Conservation (phyloP, 1,284 basidiomycete species). For the Cutaneotrichosporon daszewskae region DNA sequence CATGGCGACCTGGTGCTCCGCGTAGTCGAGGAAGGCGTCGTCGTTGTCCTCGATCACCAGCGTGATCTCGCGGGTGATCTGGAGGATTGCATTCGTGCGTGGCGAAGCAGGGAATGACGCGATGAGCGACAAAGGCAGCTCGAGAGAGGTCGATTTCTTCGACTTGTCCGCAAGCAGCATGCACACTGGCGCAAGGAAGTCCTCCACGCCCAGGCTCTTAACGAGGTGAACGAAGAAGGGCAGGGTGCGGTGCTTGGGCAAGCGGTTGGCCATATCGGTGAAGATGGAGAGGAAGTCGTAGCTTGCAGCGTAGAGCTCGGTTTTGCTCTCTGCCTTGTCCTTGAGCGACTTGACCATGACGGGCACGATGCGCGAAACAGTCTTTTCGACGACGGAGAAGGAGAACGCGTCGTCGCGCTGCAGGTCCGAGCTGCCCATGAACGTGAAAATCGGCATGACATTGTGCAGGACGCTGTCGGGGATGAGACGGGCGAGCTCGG, state of each 20-base stretch:
- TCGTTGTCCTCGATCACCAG: conserved; percentile 52
- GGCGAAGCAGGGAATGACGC: conserved; percentile 58
- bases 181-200: conserved; percentile 76
- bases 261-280: conserved; percentile 47
- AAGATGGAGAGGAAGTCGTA: conserved; percentile 47
- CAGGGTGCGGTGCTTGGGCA: conserved; percentile 47
- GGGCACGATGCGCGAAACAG: conserved; percentile 86
- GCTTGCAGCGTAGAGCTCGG: conserved; percentile 58
- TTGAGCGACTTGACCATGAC: conserved; percentile 77
- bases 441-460: conserved; percentile 98
- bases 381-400: conserved; percentile 91
- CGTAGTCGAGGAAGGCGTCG: conserved; percentile 39
- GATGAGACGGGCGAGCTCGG: conserved; percentile 72
- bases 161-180: conserved; percentile 79
- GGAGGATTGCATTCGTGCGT: conserved; percentile 56
- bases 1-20: not conserved
- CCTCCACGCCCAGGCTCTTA: conserved; percentile 69
- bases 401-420: conserved; percentile 94
- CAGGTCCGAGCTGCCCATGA: conserved; percentile 95
- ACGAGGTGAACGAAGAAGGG: conserved; percentile 85
- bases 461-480: conserved; percentile 90
- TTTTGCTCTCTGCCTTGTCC: conserved; percentile 51
- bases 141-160: conserved; percentile 39
- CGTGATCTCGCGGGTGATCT: conserved; percentile 62
- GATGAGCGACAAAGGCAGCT: conserved; percentile 59